Conservation (phyloP, 202 grass and related monocot genomes). For the Zoysia matrella region DNA sequence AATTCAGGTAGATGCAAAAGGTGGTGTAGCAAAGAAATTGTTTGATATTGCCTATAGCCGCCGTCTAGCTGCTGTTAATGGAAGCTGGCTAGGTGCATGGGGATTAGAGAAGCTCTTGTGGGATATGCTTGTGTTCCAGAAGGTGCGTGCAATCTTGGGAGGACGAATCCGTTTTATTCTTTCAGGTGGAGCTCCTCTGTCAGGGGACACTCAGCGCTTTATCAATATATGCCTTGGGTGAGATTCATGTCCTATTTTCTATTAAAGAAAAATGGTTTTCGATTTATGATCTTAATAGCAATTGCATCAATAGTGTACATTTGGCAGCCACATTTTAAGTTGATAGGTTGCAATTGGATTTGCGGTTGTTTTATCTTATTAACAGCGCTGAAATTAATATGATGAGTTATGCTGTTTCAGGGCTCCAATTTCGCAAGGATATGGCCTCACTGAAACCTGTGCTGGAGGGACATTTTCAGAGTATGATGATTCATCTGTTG, state of each 20-base stretch:
- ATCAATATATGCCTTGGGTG: slow-evolving; percentile 99
- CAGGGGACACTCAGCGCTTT: slow-evolving; percentile 90
- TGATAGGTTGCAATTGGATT: neutral
- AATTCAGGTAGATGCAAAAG: slow-evolving; percentile 87
- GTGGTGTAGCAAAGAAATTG: slow-evolving; percentile 78
- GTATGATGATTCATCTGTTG: slow-evolving; percentile 77
- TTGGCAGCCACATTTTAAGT: neutral
- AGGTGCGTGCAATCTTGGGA: slow-evolving; percentile 81
- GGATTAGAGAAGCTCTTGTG: slow-evolving; percentile 87
- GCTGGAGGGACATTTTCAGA: slow-evolving; percentile 65
- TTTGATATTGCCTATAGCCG: slow-evolving; percentile 87
- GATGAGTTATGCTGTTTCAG: slow-evolving; percentile 51
- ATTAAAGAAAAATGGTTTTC: neutral
- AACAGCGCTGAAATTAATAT: slow-evolving; percentile 18
- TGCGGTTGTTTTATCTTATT: neutral
- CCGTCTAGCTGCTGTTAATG: slow-evolving; percentile 82
- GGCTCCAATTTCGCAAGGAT: slow-evolving; percentile 89
- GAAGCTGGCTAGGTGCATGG: slow-evolving; percentile 98
- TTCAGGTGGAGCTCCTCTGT: slow-evolving; percentile 90
- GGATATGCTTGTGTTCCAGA: slow-evolving; percentile 89
- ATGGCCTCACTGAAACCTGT: slow-evolving; percentile 77
- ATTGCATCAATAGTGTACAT: neutral
- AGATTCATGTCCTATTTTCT: slow-evolving; percentile 29
- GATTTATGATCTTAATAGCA: slow-evolving; percentile 5
- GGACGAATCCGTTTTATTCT: slow-evolving; percentile 78